Conservation (phyloP, 2,329 filamentous ascomycete genomes). For the Sclerotinia trifoliorum region DNA sequence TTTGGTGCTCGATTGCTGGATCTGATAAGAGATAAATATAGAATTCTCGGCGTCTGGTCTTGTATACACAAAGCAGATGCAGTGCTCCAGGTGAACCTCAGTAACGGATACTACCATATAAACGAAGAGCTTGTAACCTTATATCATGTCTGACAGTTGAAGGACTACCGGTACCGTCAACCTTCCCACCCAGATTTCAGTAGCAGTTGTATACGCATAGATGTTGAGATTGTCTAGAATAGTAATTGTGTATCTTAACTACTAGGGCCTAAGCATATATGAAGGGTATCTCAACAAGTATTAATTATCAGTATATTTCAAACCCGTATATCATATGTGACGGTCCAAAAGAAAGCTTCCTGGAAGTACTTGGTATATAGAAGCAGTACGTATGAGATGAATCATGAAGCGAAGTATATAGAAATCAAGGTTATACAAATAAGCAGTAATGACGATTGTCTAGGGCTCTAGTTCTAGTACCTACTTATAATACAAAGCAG, state of each 20-base stretch:
- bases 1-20: not conserved
- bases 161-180: not conserved
- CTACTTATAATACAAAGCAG: not conserved
- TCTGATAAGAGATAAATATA: conserved; percentile 8
- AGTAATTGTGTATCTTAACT: not conserved
- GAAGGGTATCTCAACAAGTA: too few species aligned
- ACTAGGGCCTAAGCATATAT: not conserved
- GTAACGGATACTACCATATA: not conserved
- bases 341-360: too few species aligned
- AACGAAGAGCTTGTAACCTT: not conserved
- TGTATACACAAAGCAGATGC: not conserved
- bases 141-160: not conserved
- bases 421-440: not conserved
- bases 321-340: too few species aligned
- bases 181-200: not conserved
- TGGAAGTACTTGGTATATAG: too few species aligned
- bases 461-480: too few species aligned
- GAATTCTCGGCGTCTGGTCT: not conserved
- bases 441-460: not conserved
- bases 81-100: not conserved
- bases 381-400: too few species aligned
- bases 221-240: not conserved
- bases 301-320: too few species aligned
- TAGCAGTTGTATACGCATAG: not conserved
- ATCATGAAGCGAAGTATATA: too few species aligned